Base-by-base conservation (phyloP, 2,329 filamentous ascomycete genomes). In the Esteya vermicola region DNA sequence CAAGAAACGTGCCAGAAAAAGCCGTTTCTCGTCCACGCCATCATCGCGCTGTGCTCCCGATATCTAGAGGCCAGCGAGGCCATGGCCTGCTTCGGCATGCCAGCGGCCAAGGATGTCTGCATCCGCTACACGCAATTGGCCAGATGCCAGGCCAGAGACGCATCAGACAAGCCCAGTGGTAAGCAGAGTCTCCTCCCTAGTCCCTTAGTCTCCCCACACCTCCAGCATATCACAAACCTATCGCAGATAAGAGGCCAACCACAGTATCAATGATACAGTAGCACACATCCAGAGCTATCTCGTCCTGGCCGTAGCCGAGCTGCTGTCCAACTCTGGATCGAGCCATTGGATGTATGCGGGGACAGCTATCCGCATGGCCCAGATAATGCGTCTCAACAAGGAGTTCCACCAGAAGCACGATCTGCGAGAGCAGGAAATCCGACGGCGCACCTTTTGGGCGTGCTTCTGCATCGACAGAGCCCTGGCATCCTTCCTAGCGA, bases 371-470 rank as follows among this genome's bases (percentile, higher is more conserved):
- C 43, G 49, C 19, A 51, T 52, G 50, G 50, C 50, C 4, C 43
- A 52, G 23, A 48, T 51, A 13, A 49, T 51, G 45, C 49, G 48
- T 9, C 43, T 52, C 10, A 51, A 51, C 36, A 47, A 50, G 18
- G 47, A 51, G 14, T 51, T 47, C 14, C 49, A 51, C 31, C 46
- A 50, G 33, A 43, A 41, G 22, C 49, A 51, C 38, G 45, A 39
- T 27, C 38, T 48, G n/a, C 39, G 39, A 9, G 46, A 50, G n/a
- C 49, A 51, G 26, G 45, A 47, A 23, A 27, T 42, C 1, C 34
- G 45, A 0, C 22, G 45, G 2, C 33, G 43, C 12, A 45, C 41
- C 1, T 47, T 47, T 20, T 45, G 44, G 41, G 44, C 44, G 12
- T 45, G 44, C 22, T 26, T 45, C 6, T 28, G 43, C 9, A 37